phyloP scores from a whole-genome alignment of 495 filamentous ascomycete genomes.

The Neurospora tetraspora region DNA sequence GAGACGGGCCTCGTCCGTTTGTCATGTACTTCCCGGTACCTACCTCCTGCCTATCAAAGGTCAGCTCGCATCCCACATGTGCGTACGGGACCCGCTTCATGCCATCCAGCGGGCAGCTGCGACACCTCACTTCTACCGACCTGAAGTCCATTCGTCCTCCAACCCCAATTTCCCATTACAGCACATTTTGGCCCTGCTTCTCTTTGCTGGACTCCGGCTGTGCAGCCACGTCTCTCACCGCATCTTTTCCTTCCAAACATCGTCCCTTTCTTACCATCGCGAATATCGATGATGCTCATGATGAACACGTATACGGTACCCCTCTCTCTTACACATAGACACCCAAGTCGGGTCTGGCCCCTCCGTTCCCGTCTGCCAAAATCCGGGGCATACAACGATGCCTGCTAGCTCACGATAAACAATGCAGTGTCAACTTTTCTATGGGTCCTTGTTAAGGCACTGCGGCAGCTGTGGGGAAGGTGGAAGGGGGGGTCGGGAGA shows the following conservation, averaged over 20 bases:
- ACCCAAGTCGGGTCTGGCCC: not conserved
- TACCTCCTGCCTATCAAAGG: not conserved
- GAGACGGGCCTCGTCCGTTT: not conserved
- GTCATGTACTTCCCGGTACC: not conserved
- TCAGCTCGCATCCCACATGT: not conserved
- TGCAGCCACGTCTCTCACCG: not conserved
- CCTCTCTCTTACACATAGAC: not conserved
- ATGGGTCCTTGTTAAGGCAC: not conserved
- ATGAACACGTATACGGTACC: not conserved
- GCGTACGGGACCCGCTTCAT: not conserved
- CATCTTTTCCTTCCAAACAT: not conserved
- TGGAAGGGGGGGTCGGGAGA: not conserved
- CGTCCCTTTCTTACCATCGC: not conserved
- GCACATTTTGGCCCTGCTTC: not conserved
- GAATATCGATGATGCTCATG: not conserved
- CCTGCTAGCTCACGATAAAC: not conserved
- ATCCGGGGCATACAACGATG: not conserved
- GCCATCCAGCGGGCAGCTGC: not conserved
- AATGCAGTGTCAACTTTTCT: not conserved
- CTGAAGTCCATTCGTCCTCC: not conserved
- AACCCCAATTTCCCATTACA: not conserved
- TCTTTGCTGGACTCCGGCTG: not conserved
- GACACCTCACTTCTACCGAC: not conserved
- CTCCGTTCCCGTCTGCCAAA: not conserved
- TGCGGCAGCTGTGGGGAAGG: not conserved